Conservation (phyloP, 1,284 basidiomycete species). For the Cryptococcus jaspeensis region DNA sequence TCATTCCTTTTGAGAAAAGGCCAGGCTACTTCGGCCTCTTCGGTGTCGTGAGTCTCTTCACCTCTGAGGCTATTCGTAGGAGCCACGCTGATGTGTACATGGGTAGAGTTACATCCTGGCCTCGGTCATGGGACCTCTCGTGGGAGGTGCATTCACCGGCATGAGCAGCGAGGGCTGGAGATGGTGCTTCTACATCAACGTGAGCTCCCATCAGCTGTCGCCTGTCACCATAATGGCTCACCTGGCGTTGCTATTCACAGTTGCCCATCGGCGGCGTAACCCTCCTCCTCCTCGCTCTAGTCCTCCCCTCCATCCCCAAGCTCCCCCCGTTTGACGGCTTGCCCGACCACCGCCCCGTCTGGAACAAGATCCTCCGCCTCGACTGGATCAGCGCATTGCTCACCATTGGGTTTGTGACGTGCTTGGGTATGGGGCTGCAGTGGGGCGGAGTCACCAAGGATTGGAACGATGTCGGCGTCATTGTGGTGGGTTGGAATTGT, state of each 20-base stretch:
- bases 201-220: constrained; percentile 1
- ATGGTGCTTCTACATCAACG: constrained; percentile 36
- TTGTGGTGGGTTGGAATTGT: constrained; percentile 17
- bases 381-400: constrained; percentile 26
- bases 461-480: constrained; percentile 23
- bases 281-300: constrained; percentile 14
- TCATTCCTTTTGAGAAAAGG: constrained; percentile 30
- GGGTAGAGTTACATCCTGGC: constrained; percentile 22
- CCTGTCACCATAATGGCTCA: not conserved
- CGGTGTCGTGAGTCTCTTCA: constrained; percentile 15
- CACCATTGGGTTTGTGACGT: constrained; percentile 26
- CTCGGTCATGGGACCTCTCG: constrained; percentile 28
- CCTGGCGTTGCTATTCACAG: constrained; percentile 1
- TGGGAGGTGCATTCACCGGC: constrained; percentile 33
- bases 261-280: constrained; percentile 22
- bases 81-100: not conserved
- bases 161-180: constrained; percentile 22
- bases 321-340: constrained; percentile 23
- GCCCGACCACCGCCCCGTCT: constrained; percentile 16
- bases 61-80: not conserved
- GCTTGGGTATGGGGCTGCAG: constrained; percentile 27
- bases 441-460: constrained; percentile 24
- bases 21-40: constrained; percentile 24
- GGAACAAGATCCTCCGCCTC: constrained; percentile 19
- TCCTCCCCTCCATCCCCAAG: constrained; percentile 15